phyloP scores from a whole-genome alignment of 495 filamentous ascomycete species.

The Aspergillus coremiiformis region DNA sequence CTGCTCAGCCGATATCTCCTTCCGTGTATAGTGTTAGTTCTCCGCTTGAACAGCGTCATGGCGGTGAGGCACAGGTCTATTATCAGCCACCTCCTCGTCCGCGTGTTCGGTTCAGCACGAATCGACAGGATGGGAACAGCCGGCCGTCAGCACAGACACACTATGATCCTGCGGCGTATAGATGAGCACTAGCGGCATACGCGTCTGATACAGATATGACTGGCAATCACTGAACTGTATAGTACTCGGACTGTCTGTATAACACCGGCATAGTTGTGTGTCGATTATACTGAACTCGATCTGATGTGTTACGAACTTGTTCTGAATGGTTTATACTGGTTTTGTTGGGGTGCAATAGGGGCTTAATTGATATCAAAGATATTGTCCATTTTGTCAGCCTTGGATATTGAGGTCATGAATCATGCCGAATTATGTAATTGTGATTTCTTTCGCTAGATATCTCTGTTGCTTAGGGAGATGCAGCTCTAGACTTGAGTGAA shows the following conservation, averaged over 20 bases:
- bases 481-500: not conserved
- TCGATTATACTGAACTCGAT: not conserved
- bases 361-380: not conserved
- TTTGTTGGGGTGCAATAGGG: not conserved
- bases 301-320: conserved; percentile 12
- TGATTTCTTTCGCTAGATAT: not conserved
- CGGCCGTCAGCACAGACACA: conserved; percentile 21
- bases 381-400: not conserved
- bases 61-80: conserved; percentile 25
- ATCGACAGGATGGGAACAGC: conserved; percentile 19
- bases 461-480: not conserved
- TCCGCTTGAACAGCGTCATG: conserved; percentile 17
- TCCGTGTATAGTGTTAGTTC: conserved; percentile 10
- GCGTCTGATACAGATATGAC: not conserved
- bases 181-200: conserved; percentile 44
- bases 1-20: not conserved
- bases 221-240: not conserved
- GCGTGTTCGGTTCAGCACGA: conserved; percentile 16
- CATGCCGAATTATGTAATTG: not conserved
- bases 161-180: conserved; percentile 33
- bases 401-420: not conserved
- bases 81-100: conserved; percentile 18
- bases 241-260: not conserved
- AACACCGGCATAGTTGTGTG: not conserved
- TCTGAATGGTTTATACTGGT: not conserved